A percentile compares a stretch with the other conserved stretches of the same genome.
Conservation (phyloP, 768 basidiomycete genomes). For the Boletus vermiculosoides region DNA sequence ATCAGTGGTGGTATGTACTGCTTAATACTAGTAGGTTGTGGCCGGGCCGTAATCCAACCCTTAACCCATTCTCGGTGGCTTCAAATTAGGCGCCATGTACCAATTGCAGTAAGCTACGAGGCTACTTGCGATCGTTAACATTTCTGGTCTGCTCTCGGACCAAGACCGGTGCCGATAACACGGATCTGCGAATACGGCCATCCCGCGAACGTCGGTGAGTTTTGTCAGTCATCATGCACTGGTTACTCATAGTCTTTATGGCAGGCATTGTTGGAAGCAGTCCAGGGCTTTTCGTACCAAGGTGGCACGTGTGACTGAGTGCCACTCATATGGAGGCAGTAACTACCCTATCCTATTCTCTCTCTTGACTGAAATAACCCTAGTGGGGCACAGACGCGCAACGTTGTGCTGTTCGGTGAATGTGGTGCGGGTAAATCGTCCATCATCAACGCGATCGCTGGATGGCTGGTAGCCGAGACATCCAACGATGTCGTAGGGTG, state of each 20-base stretch:
- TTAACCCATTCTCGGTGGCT: slow-evolving; percentile 1
- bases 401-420: slow-evolving; percentile 37
- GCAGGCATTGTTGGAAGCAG: not conserved
- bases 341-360: not conserved
- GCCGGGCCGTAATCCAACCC: not conserved
- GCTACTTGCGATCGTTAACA: not conserved
- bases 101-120: not conserved
- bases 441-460: slow-evolving; percentile 37
- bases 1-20: too few relatives aligned
- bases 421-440: slow-evolving; percentile 40
- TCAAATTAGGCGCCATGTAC: not conserved
- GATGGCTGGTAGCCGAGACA: slow-evolving; percentile 22
- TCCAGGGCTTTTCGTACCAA: not conserved
- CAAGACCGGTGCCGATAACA: not conserved
- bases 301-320: not conserved
- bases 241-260: not conserved
- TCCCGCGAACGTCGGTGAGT: not conserved
- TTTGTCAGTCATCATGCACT: slow-evolving; percentile 1
- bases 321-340: slow-evolving; percentile 8
- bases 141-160: not conserved
- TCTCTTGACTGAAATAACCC: not conserved
- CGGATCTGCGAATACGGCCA: not conserved
- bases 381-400: slow-evolving; percentile 17
- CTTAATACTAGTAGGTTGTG: not conserved
- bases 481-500: slow-evolving; percentile 31